Conservation (phyloP, 2,329 filamentous ascomycete genomes). For the Ophiostoma sp. region DNA sequence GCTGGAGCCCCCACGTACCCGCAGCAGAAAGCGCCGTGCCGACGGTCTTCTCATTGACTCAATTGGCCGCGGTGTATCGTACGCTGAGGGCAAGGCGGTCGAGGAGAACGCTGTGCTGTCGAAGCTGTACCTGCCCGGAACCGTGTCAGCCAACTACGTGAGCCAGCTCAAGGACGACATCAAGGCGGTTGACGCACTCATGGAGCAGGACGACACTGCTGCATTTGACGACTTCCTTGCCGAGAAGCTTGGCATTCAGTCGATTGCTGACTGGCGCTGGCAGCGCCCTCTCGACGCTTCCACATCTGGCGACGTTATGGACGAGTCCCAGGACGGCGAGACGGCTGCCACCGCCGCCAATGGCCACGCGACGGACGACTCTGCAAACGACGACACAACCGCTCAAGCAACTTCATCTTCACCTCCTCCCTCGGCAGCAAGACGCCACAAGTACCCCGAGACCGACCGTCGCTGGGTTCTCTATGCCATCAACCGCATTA, state of each 20-base stretch:
- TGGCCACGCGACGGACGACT: background rate
- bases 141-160: constrained; percentile 47
- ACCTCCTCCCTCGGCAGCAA: background rate
- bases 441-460: constrained; percentile 41
- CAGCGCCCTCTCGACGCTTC: constrained; percentile 28
- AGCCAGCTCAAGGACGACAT: constrained; percentile 42
- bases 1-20: constrained; percentile 54
- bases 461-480: constrained; percentile 62
- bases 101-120: constrained; percentile 12
- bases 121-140: constrained; percentile 41
- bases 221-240: constrained; percentile 42
- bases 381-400: background rate
- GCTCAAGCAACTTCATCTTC: background rate
- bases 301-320: constrained; percentile 17
- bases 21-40: constrained; percentile 50
- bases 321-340: constrained; percentile 19
- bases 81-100: constrained; percentile 10
- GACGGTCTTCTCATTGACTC: constrained; percentile 67
- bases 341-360: background rate
- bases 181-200: constrained; percentile 44
- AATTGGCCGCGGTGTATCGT: constrained; percentile 57
- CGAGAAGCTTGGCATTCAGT: constrained; percentile 43
- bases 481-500: constrained; percentile 57
- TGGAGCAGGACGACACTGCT: constrained; percentile 42
- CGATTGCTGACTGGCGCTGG: constrained; percentile 25